Evolutionary conservation across 2,329 filamentous ascomycete species (phyloP), one percentile per base, ranked within the genome.

Genomic region (Beauveria rudraprayagi): DNA sequence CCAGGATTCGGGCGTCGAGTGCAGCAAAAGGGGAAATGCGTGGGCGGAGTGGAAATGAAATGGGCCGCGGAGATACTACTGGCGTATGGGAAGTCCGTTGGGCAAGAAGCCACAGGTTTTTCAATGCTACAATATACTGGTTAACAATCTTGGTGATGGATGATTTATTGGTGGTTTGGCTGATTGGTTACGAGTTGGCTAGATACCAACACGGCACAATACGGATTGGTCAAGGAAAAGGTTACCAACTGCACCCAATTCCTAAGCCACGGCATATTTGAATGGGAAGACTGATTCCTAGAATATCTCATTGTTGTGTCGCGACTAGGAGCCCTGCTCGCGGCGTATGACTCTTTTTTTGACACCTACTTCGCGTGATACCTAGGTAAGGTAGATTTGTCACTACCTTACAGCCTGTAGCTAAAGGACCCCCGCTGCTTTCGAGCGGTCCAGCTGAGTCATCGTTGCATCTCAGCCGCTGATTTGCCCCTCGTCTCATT

Each of bases 401-500:
- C 56, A 43, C 56, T 57, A 22, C 22, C 22, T 22, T 22, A 47
- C 34, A 28, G 26, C 14, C 6, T n/a, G 26, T 10, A 47, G 30
- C 24, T n/a, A 28, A 19, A 56, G 43, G 30, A 44, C 8, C 17
- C 34, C 5, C 34, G 5, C 30, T 34, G 30, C 30, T 30, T 16
- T 19, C 14, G 19, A n/a, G n/a, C 19, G 10, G 30, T 2, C 10
- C 24, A 37, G 51, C 58, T 61, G 58, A 61, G 51, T 61, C 58
- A 61, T 61, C 58, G 22, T 24, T 28, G 24, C 5, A n/a, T 16
- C 28, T 40, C 41, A 41, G 17, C 34, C 37, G 51, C 44, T 54
- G 58, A 55, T 61, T 61, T 61, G 58, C 58, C 58, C 51, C 51
- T 56, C 51, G 43, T 56, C 55, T 56, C 16, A 14, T 22, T 43